Evolutionary conservation across 805 yeast species (phyloP).

Genomic region (Candida sithepensis): DNA sequence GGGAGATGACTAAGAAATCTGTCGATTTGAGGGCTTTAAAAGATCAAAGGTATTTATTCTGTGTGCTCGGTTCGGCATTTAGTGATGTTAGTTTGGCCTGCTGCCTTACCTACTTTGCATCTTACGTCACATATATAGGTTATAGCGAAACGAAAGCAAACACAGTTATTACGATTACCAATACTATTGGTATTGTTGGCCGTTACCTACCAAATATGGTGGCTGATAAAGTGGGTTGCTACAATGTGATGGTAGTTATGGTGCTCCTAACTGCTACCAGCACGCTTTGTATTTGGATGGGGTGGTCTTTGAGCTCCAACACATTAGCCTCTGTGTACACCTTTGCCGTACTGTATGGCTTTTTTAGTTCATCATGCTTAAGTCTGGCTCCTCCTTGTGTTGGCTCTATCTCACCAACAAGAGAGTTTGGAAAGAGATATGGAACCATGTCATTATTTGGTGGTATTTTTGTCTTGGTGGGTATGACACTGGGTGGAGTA

Average conservation of each 20-base stretch:
- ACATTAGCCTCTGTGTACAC: conserved; percentile 37
- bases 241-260: conserved; percentile 40
- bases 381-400: conserved; percentile 61
- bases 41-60: conserved; percentile 31
- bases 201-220: conserved; percentile 37
- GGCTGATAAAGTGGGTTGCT: conserved; percentile 41
- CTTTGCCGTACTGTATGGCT: conserved; percentile 51
- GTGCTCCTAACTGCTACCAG: conserved; percentile 31
- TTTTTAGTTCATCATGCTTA: conserved; percentile 53
- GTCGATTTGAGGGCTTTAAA: conserved; percentile 34
- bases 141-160: conserved; percentile 35
- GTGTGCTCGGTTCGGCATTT: conserved; percentile 35
- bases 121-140: conserved; percentile 47
- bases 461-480: conserved; percentile 29
- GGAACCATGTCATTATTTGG: conserved; percentile 53
- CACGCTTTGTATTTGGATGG: conserved; percentile 51
- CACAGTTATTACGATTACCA: conserved; percentile 36
- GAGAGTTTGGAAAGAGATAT: conserved; percentile 62
- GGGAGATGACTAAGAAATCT: conserved; percentile 16
- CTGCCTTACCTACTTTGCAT: conserved; percentile 45
- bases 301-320: conserved; percentile 38
- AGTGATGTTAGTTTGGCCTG: conserved; percentile 46
- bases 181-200: conserved; percentile 36
- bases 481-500: conserved; percentile 43
- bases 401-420: conserved; percentile 51